Evolutionary conservation across 2,329 filamentous ascomycete genomes (phyloP).

Genomic region (Venturia nashicola): DNA sequence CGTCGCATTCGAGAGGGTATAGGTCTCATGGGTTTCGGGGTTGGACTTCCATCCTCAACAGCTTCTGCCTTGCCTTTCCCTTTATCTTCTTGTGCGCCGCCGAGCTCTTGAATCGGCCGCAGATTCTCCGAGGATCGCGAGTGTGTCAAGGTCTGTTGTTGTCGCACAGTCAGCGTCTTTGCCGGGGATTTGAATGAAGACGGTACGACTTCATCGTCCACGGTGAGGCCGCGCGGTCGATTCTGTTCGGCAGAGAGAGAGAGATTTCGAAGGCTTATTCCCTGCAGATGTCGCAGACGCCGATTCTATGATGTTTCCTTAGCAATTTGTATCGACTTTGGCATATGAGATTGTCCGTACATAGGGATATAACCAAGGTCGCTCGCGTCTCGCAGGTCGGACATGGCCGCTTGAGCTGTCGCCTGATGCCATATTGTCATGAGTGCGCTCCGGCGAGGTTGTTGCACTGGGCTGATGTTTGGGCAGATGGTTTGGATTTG

Average conservation of each 20-base stretch:
- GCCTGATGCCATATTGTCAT: not conserved
- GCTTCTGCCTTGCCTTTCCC: constrained; percentile 13
- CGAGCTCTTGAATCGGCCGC: constrained; percentile 21
- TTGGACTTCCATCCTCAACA: constrained; percentile 15
- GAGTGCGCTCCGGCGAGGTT: not conserved
- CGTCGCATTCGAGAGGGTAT: constrained; percentile 26
- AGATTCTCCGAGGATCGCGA: constrained; percentile 48
- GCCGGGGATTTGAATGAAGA: constrained; percentile 53
- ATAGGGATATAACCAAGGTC: constrained; percentile 40
- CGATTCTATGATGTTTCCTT: constrained; percentile 49
- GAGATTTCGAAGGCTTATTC: constrained; percentile 77
- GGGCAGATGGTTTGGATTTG: not conserved
- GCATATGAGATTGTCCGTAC: constrained; percentile 20
- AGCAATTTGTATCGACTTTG: not conserved
- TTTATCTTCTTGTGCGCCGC: constrained; percentile 7
- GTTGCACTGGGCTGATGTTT: not conserved
- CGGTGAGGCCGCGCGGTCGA: constrained; percentile 45
- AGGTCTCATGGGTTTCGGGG: constrained; percentile 10
- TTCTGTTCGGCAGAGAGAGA: constrained; percentile 45
- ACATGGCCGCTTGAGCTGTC: not conserved
- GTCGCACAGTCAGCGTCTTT: constrained; percentile 47
- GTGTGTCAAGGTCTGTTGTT: constrained; percentile 38
- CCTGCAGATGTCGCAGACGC: constrained; percentile 75
- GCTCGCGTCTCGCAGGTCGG: constrained; percentile 23
- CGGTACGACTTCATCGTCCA: constrained; percentile 64